Evolutionary conservation across 2,329 filamentous ascomycete species (phyloP).

Genomic region (Coniochaeta hoffmannii): DNA sequence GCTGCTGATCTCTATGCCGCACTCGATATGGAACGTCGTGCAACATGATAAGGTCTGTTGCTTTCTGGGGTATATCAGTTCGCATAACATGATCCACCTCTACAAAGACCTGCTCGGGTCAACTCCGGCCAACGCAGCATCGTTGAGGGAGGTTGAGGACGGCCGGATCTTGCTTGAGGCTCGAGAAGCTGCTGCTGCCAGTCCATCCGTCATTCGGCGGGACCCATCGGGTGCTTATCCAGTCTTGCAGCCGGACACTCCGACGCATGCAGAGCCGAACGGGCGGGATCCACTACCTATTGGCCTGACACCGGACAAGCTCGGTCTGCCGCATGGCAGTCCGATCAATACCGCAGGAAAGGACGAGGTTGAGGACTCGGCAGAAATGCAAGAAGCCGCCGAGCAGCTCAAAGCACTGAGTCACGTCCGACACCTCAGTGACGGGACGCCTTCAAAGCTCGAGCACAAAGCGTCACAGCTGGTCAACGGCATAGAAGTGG

Average conservation of each 20-base stretch:
- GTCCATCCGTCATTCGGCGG: conserved; percentile 18
- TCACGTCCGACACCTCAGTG: conserved; percentile 50
- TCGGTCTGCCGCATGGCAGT: conserved; percentile 5
- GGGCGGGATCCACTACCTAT: conserved; percentile 10
- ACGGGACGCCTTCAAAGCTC: conserved; percentile 27
- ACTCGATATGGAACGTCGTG: conserved; percentile 55
- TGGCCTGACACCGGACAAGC: not conserved
- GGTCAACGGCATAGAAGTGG: conserved; percentile 19
- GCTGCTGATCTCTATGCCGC: conserved; percentile 59
- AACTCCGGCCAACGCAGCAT: conserved; percentile 33
- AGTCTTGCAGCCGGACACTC: conserved; percentile 12
- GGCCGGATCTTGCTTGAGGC: conserved; percentile 49
- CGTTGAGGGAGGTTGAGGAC: conserved; percentile 48
- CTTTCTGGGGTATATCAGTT: conserved; percentile 58
- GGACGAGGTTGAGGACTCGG: conserved; percentile 53
- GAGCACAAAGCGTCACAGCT: conserved; percentile 22
- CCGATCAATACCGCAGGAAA: conserved; percentile 29
- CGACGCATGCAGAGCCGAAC: conserved; percentile 12
- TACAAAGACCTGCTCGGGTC: conserved; percentile 51
- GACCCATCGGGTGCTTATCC: conserved; percentile 12
- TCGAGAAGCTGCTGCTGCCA: conserved; percentile 35
- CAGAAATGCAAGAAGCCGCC: conserved; percentile 61
- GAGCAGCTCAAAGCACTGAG: conserved; percentile 60
- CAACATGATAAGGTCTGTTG: conserved; percentile 61
- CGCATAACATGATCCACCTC: conserved; percentile 59